phyloP scores from a whole-genome alignment of 192 early-diverging fungal species.

The Glomus cerebriforme region DNA sequence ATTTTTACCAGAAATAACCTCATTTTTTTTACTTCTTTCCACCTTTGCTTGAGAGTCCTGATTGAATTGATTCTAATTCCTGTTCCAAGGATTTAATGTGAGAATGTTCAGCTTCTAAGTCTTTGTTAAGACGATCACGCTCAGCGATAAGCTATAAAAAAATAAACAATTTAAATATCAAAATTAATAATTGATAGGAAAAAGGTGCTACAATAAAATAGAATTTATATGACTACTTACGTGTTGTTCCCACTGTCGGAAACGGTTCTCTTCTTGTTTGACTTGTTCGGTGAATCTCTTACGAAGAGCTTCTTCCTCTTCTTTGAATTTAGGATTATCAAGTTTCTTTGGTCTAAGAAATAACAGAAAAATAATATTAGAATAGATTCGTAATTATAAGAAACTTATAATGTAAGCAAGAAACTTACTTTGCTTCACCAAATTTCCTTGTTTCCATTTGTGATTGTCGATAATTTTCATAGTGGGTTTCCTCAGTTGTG shows the following conservation, averaged over 20 bases:
- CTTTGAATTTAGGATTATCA: conserved; percentile 95
- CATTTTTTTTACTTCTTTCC: conserved; percentile 30
- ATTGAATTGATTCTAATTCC: conserved; percentile 66
- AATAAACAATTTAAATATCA: background rate
- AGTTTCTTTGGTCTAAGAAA: conserved; percentile 65
- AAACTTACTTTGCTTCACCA: conserved; percentile 73
- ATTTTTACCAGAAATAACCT: background rate
- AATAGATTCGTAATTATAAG: background rate
- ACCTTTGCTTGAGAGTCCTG: conserved; percentile 41
- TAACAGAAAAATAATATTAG: background rate
- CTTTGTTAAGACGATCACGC: conserved; percentile 98
- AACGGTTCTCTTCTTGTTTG: conserved; percentile 93
- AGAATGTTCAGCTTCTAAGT: conserved; percentile 93
- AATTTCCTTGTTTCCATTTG: conserved; percentile 91
- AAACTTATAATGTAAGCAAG: background rate
- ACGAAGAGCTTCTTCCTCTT: conserved; percentile 94
- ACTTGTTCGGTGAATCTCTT: conserved; percentile 98
- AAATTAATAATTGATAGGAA: background rate
- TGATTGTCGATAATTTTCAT: conserved; percentile 86
- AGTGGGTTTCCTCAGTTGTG: conserved; percentile 93
- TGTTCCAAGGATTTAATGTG: conserved; percentile 91
- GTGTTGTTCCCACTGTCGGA: conserved; percentile 98
- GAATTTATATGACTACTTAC: conserved; percentile 35
- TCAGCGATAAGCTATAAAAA: conserved; percentile 82
- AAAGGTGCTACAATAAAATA: background rate